phyloP scores from a whole-genome alignment of 2,329 filamentous ascomycete species.

The Aureobasidium subglaciale region DNA sequence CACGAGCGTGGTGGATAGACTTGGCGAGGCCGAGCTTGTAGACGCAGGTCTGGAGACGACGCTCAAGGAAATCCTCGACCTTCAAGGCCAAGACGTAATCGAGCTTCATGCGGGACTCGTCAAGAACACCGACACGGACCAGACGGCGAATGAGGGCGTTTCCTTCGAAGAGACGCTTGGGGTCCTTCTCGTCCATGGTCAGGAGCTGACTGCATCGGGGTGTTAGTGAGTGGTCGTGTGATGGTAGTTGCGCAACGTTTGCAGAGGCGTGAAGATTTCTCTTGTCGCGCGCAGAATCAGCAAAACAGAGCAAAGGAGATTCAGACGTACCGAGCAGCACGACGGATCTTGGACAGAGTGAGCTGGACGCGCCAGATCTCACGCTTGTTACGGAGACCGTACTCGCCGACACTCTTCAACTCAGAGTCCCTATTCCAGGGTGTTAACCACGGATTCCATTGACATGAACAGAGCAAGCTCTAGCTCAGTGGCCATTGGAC shows the following conservation, averaged over 20 bases:
- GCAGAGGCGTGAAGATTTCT: not conserved
- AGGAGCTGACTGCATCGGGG: constrained; percentile 78
- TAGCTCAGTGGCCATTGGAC: constrained; percentile 83
- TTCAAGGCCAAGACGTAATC: constrained; percentile 99
- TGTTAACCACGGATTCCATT: constrained; percentile 68
- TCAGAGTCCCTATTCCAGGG: constrained; percentile 77
- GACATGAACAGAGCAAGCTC: constrained; percentile 99
- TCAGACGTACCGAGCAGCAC: constrained; percentile 87
- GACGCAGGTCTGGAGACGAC: constrained; percentile 98
- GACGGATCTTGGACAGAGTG: constrained; percentile 99
- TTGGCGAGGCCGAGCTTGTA: constrained; percentile 99
- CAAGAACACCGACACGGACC: constrained; percentile 97
- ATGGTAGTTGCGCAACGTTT: constrained; percentile 16
- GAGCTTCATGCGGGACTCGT: constrained; percentile 99
- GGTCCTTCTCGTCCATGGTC: constrained; percentile 99
- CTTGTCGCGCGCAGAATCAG: constrained; percentile 10
- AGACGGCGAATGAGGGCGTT: constrained; percentile 99
- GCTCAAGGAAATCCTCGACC: constrained; percentile 99
- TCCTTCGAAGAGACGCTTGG: constrained; percentile 99
- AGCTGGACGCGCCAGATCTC: constrained; percentile 99
- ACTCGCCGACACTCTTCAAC: constrained; percentile 99
- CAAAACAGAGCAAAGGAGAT: not conserved
- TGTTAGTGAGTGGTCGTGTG: constrained; percentile 1
- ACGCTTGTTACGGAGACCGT: constrained; percentile 99
- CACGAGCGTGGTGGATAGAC: constrained; percentile 99